phyloP scores from a whole-genome alignment of 208 protist species.

The Phytomonas sp. region DNA sequence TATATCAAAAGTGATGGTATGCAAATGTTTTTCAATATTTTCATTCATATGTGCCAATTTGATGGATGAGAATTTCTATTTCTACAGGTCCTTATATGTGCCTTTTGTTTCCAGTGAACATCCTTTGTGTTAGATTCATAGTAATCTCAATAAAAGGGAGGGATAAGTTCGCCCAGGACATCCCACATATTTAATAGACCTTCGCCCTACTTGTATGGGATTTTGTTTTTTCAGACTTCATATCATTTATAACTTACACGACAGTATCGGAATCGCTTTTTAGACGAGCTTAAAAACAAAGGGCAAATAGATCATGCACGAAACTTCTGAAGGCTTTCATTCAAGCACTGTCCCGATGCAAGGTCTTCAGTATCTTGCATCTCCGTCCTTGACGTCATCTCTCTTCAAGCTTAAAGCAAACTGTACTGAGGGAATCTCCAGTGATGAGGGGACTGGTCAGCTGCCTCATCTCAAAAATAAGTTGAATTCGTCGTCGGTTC shows the following conservation, averaged over 20 bases:
- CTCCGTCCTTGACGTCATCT: conserved; percentile 33
- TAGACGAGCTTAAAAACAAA: background rate
- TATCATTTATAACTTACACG: background rate
- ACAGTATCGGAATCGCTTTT: background rate
- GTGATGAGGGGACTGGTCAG: background rate
- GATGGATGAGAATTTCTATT: background rate
- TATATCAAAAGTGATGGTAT: background rate
- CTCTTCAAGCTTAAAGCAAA: conserved; percentile 4
- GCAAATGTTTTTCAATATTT: background rate
- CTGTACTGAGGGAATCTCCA: background rate
- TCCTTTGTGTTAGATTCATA: background rate
- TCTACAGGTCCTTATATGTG: background rate
- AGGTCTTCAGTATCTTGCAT: conserved; percentile 44
- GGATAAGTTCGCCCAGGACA: background rate
- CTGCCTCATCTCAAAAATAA: background rate
- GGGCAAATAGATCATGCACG: background rate
- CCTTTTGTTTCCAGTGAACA: background rate
- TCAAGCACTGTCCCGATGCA: conserved; percentile 29
- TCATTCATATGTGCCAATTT: background rate
- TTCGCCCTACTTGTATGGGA: background rate
- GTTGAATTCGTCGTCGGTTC: background rate
- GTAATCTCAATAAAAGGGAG: background rate
- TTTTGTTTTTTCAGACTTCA: background rate
- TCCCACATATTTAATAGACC: background rate
- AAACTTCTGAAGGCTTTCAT: background rate